phyloP scores from a whole-genome alignment of 148 eudicot genomes.

The Tetragonia tetragonoides region DNA sequence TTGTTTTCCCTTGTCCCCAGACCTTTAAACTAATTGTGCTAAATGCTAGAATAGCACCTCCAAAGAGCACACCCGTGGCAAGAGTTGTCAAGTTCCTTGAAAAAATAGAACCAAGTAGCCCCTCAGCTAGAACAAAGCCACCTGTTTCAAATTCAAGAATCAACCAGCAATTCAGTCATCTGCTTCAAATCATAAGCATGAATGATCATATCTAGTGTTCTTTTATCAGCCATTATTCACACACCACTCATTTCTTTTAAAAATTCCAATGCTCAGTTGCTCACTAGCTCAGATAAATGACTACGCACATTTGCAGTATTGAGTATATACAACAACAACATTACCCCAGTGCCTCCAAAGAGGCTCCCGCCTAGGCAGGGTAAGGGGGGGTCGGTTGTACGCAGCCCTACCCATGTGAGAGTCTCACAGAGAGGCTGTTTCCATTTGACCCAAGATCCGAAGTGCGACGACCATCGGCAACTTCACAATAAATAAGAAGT shows the following conservation, averaged over 20 bases:
- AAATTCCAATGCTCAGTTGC: neutral
- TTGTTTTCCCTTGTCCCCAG: slow-evolving; percentile 84
- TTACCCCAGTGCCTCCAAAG: no score
- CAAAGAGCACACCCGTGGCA: slow-evolving; percentile 56
- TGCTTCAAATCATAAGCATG: neutral
- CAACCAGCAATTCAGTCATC: slow-evolving; percentile 8
- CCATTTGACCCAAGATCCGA: no score
- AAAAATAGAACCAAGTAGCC: slow-evolving; percentile 70
- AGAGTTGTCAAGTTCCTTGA: slow-evolving; percentile 58
- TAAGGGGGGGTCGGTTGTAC: no score
- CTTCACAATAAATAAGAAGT: no score
- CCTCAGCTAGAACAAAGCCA: slow-evolving; percentile 73
- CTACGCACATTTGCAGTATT: no score
- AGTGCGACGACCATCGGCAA: no score
- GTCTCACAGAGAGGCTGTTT: no score
- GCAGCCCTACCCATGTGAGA: no score
- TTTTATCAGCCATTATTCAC: neutral
- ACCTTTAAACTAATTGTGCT: slow-evolving; percentile 74
- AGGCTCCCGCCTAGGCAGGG: no score
- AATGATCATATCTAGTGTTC: neutral
- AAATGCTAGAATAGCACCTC: slow-evolving; percentile 78
- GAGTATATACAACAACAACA: no score
- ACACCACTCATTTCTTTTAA: neutral
- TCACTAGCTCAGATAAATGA: no score
- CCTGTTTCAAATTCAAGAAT: slow-evolving; percentile 41